Evolutionary conservation across 371 early-diverging fungal species (phyloP).

Genomic region (Mucor lusitanicus): DNA sequence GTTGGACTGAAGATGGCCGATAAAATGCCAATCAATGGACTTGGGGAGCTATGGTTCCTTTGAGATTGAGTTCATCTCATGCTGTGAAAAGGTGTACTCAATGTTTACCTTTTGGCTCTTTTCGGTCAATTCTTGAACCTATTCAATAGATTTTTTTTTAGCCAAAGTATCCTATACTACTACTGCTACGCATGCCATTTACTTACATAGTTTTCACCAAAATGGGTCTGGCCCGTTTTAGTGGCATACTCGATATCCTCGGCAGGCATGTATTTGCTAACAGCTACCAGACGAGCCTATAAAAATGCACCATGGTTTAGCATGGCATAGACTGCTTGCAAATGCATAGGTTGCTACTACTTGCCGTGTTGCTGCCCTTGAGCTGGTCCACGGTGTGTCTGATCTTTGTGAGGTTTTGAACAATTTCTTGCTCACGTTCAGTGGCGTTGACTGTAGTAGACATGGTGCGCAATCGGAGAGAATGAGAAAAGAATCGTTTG

Average conservation of each 20-base stretch:
- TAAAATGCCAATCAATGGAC: conserved; percentile 95
- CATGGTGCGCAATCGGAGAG: neutral
- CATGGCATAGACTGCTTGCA: too few species aligned
- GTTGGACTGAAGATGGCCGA: conserved; percentile 93
- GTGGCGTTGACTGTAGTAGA: neutral
- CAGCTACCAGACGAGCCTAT: conserved; percentile 79
- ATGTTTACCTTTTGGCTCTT: conserved; percentile 80
- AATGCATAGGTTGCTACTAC: too few species aligned
- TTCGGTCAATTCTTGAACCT: conserved; percentile 93
- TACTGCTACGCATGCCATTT: neutral
- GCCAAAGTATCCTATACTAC: too few species aligned
- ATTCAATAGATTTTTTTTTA: neutral
- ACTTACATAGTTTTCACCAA: conserved; percentile 95
- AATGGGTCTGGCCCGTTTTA: conserved; percentile 84
- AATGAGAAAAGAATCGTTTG: neutral
- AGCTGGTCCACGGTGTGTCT: conserved; percentile 12
- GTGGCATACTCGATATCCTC: conserved; percentile 80
- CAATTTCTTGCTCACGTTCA: conserved; percentile 20
- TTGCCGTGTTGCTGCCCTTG: conserved; percentile 5
- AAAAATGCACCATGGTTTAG: neutral
- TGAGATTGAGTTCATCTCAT: neutral
- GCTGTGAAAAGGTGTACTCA: neutral
- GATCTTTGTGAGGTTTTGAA: conserved; percentile 14
- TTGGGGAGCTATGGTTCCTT: conserved; percentile 60
- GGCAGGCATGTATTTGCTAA: conserved; percentile 89